Evolutionary conservation across 2,329 filamentous ascomycete species (phyloP).

Genomic region (Arthrobotrys pseudoclavata): DNA sequence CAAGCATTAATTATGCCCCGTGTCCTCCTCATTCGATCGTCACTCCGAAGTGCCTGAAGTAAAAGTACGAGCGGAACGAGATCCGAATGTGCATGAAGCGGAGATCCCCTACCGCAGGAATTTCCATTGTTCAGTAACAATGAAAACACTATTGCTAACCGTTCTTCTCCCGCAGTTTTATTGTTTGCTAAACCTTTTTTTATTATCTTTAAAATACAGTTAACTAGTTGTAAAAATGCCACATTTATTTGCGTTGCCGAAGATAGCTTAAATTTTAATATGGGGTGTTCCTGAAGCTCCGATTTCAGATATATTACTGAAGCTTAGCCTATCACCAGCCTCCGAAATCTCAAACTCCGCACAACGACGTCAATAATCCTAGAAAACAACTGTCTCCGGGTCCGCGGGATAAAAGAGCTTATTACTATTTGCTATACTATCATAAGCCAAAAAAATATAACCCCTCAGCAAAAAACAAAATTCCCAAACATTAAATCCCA

Average conservation of each 20-base stretch:
- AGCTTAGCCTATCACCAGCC: slow-evolving; percentile 36
- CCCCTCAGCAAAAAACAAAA: slow-evolving; percentile 11
- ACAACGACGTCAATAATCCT: slow-evolving; percentile 51
- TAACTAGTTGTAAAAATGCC: slow-evolving; percentile 38
- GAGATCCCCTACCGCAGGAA: slow-evolving; percentile 12
- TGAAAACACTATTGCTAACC: neutral
- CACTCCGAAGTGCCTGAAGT: slow-evolving; percentile 19
- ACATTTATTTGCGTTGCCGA: slow-evolving; percentile 37
- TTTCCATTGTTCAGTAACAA: slow-evolving; percentile 12
- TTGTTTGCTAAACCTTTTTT: neutral
- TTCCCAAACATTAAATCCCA: slow-evolving; percentile 17
- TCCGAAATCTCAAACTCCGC: slow-evolving; percentile 38
- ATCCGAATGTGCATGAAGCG: slow-evolving; percentile 32
- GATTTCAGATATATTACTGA: slow-evolving; percentile 33
- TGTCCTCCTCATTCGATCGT: slow-evolving; percentile 21
- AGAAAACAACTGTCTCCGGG: slow-evolving; percentile 33
- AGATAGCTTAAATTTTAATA: neutral
- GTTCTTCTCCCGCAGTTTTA: neutral
- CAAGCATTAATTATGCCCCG: slow-evolving; percentile 1
- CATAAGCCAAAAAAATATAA: slow-evolving; percentile 17
- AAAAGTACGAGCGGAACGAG: slow-evolving; percentile 40
- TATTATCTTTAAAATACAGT: neutral
- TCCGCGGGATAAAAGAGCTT: slow-evolving; percentile 38
- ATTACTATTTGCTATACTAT: neutral
- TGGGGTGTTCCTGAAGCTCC: slow-evolving; percentile 15